Percentiles rank a stretch among this genome's conserved stretches.
phyloP scores from a whole-genome alignment of 2,329 filamentous ascomycete species.

The Nannizziopsis barbatae region DNA sequence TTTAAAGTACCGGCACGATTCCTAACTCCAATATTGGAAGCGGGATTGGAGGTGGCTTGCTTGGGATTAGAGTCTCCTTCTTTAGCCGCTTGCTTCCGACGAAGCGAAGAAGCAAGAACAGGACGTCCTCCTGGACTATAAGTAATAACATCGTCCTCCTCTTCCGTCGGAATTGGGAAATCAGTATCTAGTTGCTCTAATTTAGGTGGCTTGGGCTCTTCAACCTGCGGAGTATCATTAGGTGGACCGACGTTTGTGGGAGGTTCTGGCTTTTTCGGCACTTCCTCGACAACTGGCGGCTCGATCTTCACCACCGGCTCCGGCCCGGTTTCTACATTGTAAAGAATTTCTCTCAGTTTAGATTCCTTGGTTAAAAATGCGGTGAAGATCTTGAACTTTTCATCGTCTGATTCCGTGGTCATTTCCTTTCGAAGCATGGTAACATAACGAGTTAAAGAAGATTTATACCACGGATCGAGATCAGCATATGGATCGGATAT shows the following conservation, averaged over 20 bases:
- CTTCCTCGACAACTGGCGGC: not conserved
- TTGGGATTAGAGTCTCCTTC: conserved; percentile 16
- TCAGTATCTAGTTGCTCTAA: conserved; percentile 5
- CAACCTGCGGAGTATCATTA: not conserved
- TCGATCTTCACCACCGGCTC: conserved; percentile 8
- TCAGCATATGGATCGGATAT: conserved; percentile 41
- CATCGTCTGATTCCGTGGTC: conserved; percentile 37
- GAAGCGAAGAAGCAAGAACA: conserved; percentile 25
- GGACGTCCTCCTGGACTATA: conserved; percentile 47
- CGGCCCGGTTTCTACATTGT: conserved; percentile 36
- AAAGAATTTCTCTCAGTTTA: conserved; percentile 38
- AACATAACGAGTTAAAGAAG: conserved; percentile 45
- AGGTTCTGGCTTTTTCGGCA: no score
- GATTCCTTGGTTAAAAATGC: conserved; percentile 40
- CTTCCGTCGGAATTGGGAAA: conserved; percentile 6
- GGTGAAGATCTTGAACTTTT: conserved; percentile 45
- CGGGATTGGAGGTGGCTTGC: conserved; percentile 23
- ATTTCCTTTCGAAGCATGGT: conserved; percentile 45
- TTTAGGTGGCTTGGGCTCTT: conserved; percentile 1
- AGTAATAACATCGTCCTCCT: conserved; percentile 24
- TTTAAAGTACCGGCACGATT: conserved; percentile 2
- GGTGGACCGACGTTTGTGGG: not conserved
- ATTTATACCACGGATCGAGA: conserved; percentile 47
- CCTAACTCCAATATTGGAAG: conserved; percentile 9
- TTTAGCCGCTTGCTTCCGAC: conserved; percentile 15